These are phyloP conservation scores for Russula brevipes DNA, from an alignment of 768 basidiomycete genomes.

Conservation along the genomic window DNA sequence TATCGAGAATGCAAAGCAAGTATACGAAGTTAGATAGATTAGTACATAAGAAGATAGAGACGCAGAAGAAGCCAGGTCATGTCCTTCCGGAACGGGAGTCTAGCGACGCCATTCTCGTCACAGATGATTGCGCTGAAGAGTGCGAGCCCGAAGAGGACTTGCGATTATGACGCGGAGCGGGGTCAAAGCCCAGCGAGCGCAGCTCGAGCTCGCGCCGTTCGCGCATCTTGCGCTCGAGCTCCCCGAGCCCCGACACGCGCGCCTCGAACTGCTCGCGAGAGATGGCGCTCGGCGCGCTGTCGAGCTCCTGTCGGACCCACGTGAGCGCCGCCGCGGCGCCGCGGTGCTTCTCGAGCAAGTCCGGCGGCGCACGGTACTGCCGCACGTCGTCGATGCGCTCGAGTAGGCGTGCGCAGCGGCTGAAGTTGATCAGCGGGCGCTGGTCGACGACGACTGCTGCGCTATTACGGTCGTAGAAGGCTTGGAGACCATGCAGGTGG, in stretches of 20 bases:
- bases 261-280: constrained; percentile 34
- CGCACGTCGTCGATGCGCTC: constrained; percentile 35
- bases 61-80: neutral
- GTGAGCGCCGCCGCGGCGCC: constrained; percentile 29
- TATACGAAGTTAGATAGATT: neutral
- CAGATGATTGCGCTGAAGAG: neutral
- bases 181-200: constrained; percentile 20
- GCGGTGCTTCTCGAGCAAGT: constrained; percentile 27
- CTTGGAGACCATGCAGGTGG: constrained; percentile 27
- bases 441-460: constrained; percentile 26
- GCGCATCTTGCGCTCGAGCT: constrained; percentile 15
- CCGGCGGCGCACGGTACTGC: constrained; percentile 32
- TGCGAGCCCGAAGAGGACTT: neutral
- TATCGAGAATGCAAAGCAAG: neutral
- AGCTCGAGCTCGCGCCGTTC: constrained; percentile 17
- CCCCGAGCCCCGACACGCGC: constrained; percentile 30
- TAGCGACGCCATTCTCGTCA: neutral
- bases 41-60: neutral
- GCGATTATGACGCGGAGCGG: neutral
- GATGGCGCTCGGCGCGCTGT: constrained; percentile 29
- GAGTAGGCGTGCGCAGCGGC: constrained; percentile 38
- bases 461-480: neutral
- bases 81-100: neutral
- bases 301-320: constrained; percentile 40
- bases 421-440: constrained; percentile 40